These are phyloP conservation scores for Wallacemonas rigidus DNA, from an alignment of 208 protist genomes.

Conservation along the genomic window DNA sequence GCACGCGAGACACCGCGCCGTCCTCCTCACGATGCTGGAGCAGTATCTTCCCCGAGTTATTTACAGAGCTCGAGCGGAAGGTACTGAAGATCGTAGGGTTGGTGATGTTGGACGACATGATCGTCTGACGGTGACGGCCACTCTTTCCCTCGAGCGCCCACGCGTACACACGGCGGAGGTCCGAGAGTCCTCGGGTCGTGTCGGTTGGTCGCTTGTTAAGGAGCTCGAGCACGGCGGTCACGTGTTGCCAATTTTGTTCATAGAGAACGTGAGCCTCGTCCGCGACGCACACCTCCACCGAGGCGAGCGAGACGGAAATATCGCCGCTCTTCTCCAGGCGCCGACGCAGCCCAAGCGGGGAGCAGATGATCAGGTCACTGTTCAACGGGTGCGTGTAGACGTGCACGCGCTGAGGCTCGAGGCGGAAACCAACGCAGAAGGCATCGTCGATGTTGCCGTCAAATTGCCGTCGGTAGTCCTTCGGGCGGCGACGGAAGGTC, in stretches of 20 bases:
- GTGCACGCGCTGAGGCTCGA: conserved; percentile 68
- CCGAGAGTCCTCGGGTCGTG: conserved; percentile 74
- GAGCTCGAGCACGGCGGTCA: conserved; percentile 62
- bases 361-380: conserved; percentile 96
- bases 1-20: conserved; percentile 58
- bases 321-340: conserved; percentile 81
- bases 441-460: conserved; percentile 96
- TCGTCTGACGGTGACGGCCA: conserved; percentile 92
- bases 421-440: conserved; percentile 93
- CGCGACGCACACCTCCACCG: conserved; percentile 94
- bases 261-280: conserved; percentile 95
- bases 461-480: conserved; percentile 93
- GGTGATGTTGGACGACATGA: conserved; percentile 79
- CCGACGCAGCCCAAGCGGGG: conserved; percentile 91
- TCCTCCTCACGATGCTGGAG: conserved; percentile 56
- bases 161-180: conserved; percentile 91
- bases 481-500: conserved; percentile 80
- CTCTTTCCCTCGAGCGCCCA: conserved; percentile 81
- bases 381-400: conserved; percentile 92
- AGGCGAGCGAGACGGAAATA: conserved; percentile 83
- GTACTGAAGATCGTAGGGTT: conserved; percentile 90
- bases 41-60: conserved; percentile 75
- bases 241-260: conserved; percentile 98
- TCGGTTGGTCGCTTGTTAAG: conserved; percentile 87
- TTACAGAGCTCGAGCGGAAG: conserved; percentile 71